phyloP scores from a whole-genome alignment of 345 rosid species.

The Trapa incisa region DNA sequence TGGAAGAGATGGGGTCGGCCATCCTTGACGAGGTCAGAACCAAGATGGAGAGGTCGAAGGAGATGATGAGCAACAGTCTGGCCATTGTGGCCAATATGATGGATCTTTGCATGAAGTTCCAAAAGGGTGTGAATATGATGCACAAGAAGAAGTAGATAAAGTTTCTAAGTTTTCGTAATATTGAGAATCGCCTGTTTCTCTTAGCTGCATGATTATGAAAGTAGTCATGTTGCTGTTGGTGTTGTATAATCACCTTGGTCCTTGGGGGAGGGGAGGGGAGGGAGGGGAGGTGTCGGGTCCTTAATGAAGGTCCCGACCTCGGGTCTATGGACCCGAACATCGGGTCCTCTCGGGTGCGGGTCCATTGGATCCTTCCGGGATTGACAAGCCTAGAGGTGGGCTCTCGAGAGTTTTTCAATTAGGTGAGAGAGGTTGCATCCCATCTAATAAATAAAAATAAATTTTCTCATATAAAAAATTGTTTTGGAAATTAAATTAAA shows the following conservation, averaged over 20 bases:
- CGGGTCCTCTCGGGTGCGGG: too few species aligned
- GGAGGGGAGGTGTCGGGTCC: too few species aligned
- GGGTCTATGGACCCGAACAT: too few species aligned
- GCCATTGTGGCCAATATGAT: slow-evolving; percentile 53
- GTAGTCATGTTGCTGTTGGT: not conserved
- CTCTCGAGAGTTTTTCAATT: too few species aligned
- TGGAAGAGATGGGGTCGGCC: slow-evolving; percentile 23
- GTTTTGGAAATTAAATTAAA: too few species aligned
- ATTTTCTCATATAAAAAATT: too few species aligned
- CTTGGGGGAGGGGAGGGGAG: too few species aligned
- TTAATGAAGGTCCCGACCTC: too few species aligned
- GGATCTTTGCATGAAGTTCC: slow-evolving; percentile 28
- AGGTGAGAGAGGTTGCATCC: too few species aligned
- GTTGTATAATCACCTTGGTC: not conserved
- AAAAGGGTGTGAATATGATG: slow-evolving; percentile 13
- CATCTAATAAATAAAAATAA: too few species aligned
- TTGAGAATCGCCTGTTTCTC: not conserved
- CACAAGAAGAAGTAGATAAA: slow-evolving; percentile 13
- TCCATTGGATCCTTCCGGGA: too few species aligned
- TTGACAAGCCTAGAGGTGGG: too few species aligned
- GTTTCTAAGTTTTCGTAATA: not conserved
- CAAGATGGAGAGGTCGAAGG: slow-evolving; percentile 26
- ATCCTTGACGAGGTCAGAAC: slow-evolving; percentile 33
- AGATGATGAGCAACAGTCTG: slow-evolving; percentile 49
- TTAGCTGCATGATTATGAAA: not conserved